Evolutionary conservation across 305 asterid species (phyloP), one percentile per base, ranked within the genome.

Genomic region (Galium porrigens): DNA sequence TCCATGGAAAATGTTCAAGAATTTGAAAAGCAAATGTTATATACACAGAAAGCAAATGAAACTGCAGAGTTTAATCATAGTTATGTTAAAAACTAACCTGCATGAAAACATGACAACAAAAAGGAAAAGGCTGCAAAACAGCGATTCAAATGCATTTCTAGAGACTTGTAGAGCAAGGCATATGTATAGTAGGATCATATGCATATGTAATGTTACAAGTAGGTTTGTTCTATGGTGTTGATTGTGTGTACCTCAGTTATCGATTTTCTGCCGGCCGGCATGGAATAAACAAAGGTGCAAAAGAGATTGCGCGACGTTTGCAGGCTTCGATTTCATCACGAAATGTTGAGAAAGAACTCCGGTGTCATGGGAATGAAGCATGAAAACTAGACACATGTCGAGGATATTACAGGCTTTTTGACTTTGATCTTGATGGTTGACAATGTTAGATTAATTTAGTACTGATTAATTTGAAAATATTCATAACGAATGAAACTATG

Each of bases 241-340:
- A 46, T 10, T 46, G 52, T 15, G 20, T 46, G 52, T 4, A 15
- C 48, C 48, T 41, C 48, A 41, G 8, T 41, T 41, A 11, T 41
- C 48, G 3, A 41, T 41, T 44, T 15, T 0, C 17, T 12, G 20
- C 52, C 1, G 20, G 52, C 57, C 29, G 14, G 29, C 6, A 25
- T 55, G 60, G n/a, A 55, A 30, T 57, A 57, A 57, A 57, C 61
- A 29, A 57, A 57, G 61, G 20, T 30, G 36, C 9, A 41, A 57
- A 27, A 30, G 61, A 57, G 61, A 57, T 57, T 29, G 15, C 2
- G 18, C 60, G 20, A 11, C 18, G 5, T 3, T 55, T 29, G 61
- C 61, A 29, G 61, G 41, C 61, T 29, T 22, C 33, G 11, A 18
- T 51, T 18, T n/a, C 37, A 10, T 27, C 22, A 22, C 60, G 58